Evolutionary conservation across 2,329 filamentous ascomycete species (phyloP).

Genomic region (Penicillium verrucosum): DNA sequence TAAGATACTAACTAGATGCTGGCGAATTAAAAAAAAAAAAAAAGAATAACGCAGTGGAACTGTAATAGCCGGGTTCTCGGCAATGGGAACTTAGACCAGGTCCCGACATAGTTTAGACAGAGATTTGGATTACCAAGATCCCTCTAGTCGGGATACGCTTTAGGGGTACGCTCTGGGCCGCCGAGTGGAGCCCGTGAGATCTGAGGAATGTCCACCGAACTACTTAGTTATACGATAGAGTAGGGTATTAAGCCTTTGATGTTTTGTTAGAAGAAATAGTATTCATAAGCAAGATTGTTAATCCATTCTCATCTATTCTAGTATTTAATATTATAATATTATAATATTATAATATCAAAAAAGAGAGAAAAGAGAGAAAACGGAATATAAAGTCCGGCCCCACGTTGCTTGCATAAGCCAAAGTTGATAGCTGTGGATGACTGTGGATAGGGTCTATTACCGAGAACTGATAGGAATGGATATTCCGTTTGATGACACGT

Average conservation of each 20-base stretch:
- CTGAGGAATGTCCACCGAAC: neutral
- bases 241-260: too few species aligned
- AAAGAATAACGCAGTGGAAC: neutral
- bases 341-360: too few species aligned
- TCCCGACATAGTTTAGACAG: neutral
- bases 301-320: neutral
- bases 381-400: constrained; percentile 4
- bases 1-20: too few species aligned
- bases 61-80: neutral
- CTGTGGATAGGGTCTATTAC: too few species aligned
- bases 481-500: neutral
- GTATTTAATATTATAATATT: too few species aligned
- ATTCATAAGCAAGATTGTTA: constrained; percentile 1
- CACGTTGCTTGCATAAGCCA: neutral
- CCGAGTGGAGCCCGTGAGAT: neutral
- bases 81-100: neutral
- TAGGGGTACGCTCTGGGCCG: neutral
- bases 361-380: neutral
- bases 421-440: too few species aligned
- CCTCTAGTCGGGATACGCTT: neutral
- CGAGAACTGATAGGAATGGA: constrained; percentile 1
- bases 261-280: too few species aligned
- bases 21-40: neutral
- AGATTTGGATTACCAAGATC: neutral
- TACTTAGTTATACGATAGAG: too few species aligned